Percentiles rank a stretch among this genome's conserved stretches.
phyloP scores from a whole-genome alignment of 345 rosid genomes.

The Pistacia vera region DNA sequence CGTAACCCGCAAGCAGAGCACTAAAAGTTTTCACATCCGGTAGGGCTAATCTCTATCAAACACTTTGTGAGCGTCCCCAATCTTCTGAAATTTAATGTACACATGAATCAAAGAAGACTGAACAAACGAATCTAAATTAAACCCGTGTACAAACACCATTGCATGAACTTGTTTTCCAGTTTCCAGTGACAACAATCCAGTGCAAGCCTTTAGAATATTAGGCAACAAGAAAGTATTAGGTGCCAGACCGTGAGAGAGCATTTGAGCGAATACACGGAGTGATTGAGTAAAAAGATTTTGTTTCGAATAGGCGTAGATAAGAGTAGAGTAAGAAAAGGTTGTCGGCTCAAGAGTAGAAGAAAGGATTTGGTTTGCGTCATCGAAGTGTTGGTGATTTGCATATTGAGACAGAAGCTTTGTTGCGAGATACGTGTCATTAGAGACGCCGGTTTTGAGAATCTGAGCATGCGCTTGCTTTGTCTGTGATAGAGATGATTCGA shows the following conservation, averaged over 20 bases:
- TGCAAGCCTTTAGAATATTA: conserved; percentile 14
- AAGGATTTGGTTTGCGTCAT: conserved; percentile 9
- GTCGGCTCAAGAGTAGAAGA: conserved; percentile 4
- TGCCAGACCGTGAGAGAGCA: conserved; percentile 19
- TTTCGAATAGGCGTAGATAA: conserved; percentile 22
- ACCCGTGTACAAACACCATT: background rate
- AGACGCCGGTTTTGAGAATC: conserved; percentile 25
- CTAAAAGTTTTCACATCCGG: conserved; percentile 32
- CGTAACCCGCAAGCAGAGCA: conserved; percentile 34
- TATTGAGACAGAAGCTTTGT: conserved; percentile 22
- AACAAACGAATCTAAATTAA: conserved; percentile 16
- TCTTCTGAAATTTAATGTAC: conserved; percentile 24
- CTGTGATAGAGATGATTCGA: conserved; percentile 2
- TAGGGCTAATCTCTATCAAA: conserved; percentile 33
- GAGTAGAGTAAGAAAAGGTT: conserved; percentile 11
- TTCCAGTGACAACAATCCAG: conserved; percentile 2
- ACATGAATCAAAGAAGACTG: conserved; percentile 34
- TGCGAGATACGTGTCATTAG: background rate
- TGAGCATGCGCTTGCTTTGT: conserved; percentile 9
- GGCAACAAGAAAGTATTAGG: conserved; percentile 26
- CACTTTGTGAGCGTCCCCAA: conserved; percentile 37
- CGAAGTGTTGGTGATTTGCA: conserved; percentile 15
- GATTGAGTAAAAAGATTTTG: conserved; percentile 17
- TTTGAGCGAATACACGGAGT: conserved; percentile 16
- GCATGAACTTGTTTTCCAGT: conserved; percentile 9